Evolutionary conservation across 495 filamentous ascomycete genomes (phyloP).

Genomic region (Margaritispora aquatica): DNA sequence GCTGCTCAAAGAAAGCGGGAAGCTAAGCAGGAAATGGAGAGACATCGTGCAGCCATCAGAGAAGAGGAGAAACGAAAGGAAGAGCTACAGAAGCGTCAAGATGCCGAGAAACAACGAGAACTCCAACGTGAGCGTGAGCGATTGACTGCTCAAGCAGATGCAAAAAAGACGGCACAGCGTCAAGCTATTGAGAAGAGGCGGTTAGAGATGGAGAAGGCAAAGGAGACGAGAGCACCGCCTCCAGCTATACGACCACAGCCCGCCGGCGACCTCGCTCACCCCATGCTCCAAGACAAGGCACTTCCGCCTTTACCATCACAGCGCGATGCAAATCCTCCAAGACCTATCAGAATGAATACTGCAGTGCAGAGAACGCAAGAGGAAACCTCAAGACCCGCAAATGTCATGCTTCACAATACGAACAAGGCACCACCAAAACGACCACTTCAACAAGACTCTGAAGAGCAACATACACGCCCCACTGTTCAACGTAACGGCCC

Average conservation of each 20-base stretch:
- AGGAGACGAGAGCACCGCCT: conserved; percentile 46
- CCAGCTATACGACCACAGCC: conserved; percentile 43
- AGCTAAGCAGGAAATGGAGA: conserved; percentile 68
- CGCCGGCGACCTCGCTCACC: conserved; percentile 26
- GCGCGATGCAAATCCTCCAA: conserved; percentile 12
- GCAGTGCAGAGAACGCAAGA: conserved; percentile 32
- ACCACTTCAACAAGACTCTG: conserved; percentile 43
- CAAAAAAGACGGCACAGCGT: conserved; percentile 64
- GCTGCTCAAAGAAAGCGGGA: conserved; percentile 74
- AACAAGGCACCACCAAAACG: conserved; percentile 42
- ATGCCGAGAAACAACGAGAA: conserved; percentile 43
- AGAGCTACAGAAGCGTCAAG: conserved; percentile 40
- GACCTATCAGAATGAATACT: conserved; percentile 31
- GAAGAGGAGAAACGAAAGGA: conserved; percentile 49
- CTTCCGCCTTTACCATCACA: conserved; percentile 19
- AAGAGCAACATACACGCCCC: conserved; percentile 31
- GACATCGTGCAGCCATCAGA: conserved; percentile 57
- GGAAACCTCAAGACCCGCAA: conserved; percentile 37
- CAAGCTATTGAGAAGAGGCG: conserved; percentile 61
- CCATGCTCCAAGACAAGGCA: conserved; percentile 20
- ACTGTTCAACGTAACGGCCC: conserved; percentile 35
- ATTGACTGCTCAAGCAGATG: conserved; percentile 29
- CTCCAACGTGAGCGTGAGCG: conserved; percentile 35
- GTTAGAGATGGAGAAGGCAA: conserved; percentile 59
- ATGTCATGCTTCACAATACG: conserved; percentile 33